Conservation (phyloP, 768 basidiomycete species). For the Suillus occidentalis region DNA sequence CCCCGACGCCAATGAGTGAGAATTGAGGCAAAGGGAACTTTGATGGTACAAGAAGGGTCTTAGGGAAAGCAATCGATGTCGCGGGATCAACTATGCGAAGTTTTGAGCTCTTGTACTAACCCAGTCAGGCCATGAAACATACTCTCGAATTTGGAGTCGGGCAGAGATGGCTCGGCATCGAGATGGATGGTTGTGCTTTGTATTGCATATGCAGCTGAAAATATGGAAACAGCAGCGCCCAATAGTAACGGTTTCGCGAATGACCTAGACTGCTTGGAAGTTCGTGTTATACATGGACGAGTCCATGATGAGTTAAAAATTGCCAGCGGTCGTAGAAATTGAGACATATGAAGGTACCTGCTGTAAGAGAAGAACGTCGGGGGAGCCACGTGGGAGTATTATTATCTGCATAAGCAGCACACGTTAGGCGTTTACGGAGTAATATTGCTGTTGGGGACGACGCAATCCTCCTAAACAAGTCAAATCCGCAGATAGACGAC, state of each 20-base stretch:
- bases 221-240: slow-evolving; percentile 35
- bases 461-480: slow-evolving; percentile 7
- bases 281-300: neutral
- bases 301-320: slow-evolving; percentile 9
- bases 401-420: neutral
- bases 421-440: neutral
- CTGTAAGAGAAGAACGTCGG: neutral
- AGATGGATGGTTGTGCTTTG: slow-evolving; percentile 38
- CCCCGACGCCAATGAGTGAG: slow-evolving; percentile 79
- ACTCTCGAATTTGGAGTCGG: slow-evolving; percentile 23
- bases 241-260: slow-evolving; percentile 28
- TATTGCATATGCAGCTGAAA: slow-evolving; percentile 30
- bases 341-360: neutral
- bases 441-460: slow-evolving; percentile 13
- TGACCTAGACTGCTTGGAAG: slow-evolving; percentile 11
- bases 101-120: neutral
- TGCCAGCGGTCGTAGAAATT: slow-evolving; percentile 4
- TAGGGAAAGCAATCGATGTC: slow-evolving; percentile 74
- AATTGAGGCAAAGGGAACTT: slow-evolving; percentile 61
- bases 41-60: slow-evolving; percentile 59
- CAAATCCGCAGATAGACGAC: slow-evolving; percentile 18
- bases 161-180: slow-evolving; percentile 37
- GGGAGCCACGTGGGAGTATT: slow-evolving; percentile 2
- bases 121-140: neutral
- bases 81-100: slow-evolving; percentile 61